phyloP scores from a whole-genome alignment of 129 eudicot genomes.

The Chrysanthemum seticuspe region DNA sequence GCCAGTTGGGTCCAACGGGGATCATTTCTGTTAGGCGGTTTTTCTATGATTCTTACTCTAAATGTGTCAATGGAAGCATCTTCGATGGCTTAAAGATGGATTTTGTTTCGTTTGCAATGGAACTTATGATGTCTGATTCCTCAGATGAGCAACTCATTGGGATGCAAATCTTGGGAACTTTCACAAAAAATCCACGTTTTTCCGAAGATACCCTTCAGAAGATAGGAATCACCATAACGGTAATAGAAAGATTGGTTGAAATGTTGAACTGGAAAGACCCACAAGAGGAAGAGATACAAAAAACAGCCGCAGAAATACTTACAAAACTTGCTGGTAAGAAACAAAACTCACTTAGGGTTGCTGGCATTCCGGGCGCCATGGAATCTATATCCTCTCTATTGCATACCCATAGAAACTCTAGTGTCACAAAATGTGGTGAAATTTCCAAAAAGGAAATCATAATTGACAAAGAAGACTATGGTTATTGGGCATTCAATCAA shows the following conservation, averaged over 20 bases:
- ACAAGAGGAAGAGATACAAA: constrained; percentile 77
- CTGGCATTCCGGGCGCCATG: constrained; percentile 87
- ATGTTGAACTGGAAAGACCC: constrained; percentile 94
- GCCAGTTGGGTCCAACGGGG: constrained; percentile 67
- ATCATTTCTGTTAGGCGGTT: constrained; percentile 65
- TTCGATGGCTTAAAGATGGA: constrained; percentile 97
- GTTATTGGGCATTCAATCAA: constrained; percentile 70
- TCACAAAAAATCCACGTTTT: constrained; percentile 49
- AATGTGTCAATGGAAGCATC: constrained; percentile 71
- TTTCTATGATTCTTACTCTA: constrained; percentile 86
- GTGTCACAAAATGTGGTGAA: constrained; percentile 42
- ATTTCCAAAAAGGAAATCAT: constrained; percentile 46
- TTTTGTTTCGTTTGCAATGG: constrained; percentile 86
- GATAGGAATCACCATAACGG: constrained; percentile 65
- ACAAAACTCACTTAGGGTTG: constrained; percentile 82
- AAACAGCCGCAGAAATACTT: constrained; percentile 71
- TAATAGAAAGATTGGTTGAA: constrained; percentile 73
- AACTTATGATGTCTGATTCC: constrained; percentile 67
- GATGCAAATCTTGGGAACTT: constrained; percentile 47
- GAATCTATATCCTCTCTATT: constrained; percentile 80
- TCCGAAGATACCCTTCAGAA: constrained; percentile 80
- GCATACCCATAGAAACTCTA: constrained; percentile 32
- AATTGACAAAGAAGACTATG: constrained; percentile 46
- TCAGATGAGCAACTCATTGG: constrained; percentile 93
- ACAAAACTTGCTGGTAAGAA: constrained; percentile 61